Evolutionary conservation across 2,329 filamentous ascomycete genomes (phyloP), one percentile per base, ranked within the genome.

Genomic region (Alternaria ethzedia): DNA sequence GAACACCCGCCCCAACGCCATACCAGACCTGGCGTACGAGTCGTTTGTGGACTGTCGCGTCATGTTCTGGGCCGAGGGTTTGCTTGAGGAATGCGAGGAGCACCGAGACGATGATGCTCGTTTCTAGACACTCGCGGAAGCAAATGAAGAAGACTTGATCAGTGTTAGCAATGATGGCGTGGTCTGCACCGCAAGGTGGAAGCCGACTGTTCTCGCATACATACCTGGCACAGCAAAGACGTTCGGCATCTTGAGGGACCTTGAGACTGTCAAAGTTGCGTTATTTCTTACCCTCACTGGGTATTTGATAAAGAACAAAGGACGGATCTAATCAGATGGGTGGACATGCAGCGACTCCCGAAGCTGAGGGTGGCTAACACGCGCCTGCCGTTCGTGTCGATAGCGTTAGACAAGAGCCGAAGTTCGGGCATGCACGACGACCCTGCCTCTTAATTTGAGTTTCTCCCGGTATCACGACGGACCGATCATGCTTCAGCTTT

Each of bases 51-150:
- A 90, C 81, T 3, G 71, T 75, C 6, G 80, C 81, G 82, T 94
- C 89, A 63, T 85, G 81, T 59, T 89, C 84, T 10, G 89, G 87
- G 1, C 88, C 88, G 41, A 96, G 86, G 4, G 90, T 92, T 78
- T 96, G 91, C 79, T 95, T 96, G 62, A 96, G 83, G 78, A 96
- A 96, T 21, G 93, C 89, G 44, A 97, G 86, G 32, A 97, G 84
- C n/a, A 97, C 91, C 0, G 93, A 95, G 66, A 96, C 89, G 71
- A 97, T 92, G 75, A 97, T 93, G 74, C 87, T 90, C 1, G 91
- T 91, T 83, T 97, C 93, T 51, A 97, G 83, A 45, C 89, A 89
- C 82, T 97, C 94, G 75, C 94, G 89, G 78, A 97, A 96, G 81
- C 92, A 90, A 78, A 97, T 92, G 83, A 97, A 94, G 83, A 97